Base-by-base conservation (phyloP, 306 rosid species). In the Urtica urens region DNA sequence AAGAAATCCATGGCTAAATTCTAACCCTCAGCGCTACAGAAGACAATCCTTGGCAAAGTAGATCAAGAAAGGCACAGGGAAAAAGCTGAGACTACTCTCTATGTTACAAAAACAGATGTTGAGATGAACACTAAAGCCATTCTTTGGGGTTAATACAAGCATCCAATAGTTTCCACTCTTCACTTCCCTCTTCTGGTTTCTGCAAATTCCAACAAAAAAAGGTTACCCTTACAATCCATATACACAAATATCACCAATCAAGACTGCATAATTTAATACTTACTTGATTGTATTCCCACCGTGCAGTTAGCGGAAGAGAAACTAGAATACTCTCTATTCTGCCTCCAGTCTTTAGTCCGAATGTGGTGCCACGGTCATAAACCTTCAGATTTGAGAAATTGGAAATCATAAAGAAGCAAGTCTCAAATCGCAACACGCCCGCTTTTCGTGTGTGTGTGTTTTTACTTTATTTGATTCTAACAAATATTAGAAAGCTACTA, bases 261-360 rank as follows among this genome's bases (percentile, higher is more conserved):
- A n/a, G n/a, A n/a, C n/a, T n/a, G n/a, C n/a, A n/a, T n/a, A n/a
- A n/a, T n/a, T n/a, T n/a, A 54, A 58, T 55, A 33, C 92, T 66
- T 79, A 90, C 95, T 46, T 81, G 97, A 71, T 81, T 94, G 27
- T 90, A 90, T 67, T 81, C 95, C 97, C 97, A 90, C 23, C 95
- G 90, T 40, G 97, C 77, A 63, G 87, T 77, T 48, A 79, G 78
- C n/a, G 95, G 97, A 49, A 90, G 94, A 62, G 97, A 84, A 46
- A 90, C 97, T 55, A 90, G 95, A 68, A 90, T 90, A 75, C 97
- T 90, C 76, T 90, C 97, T 22, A 90, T 90, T 59, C 97, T 79
- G 43, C 95, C 97, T 54, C 97, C 97, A 0, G 97, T 90, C 79
- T 84, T 84, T n/a, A 84, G 72, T 48, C 97, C 97, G 69, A 90